Base-by-base conservation (phyloP, 352 stramenopile genomes). In the Aphanomyces euteiches region DNA sequence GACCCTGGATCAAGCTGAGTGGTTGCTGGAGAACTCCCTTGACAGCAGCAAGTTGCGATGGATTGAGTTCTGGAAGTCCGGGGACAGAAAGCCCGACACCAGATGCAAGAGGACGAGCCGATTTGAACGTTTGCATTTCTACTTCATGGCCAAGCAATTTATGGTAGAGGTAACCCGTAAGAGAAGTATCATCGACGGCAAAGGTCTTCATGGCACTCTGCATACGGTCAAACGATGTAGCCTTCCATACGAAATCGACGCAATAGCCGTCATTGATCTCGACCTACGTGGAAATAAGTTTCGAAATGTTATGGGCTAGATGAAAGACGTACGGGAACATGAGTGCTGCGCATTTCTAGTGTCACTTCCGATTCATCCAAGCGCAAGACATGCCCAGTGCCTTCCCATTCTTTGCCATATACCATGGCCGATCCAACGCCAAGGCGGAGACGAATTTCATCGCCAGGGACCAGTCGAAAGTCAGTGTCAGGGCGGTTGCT, bases 181-280 rank as follows among this genome's bases (percentile, higher is more conserved):
- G 84, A 69, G 92, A 98, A 17, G 95, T 98, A 73, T 99, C 97
- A 76, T 99, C 97, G 61, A 99, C 95, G 1, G 96, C 97, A 82
- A 99, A 99, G 0, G 90, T 98, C 79, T 99, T 99, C 66, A 99
- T 84, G 19, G 97, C 97, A 17, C 93, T 93, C 75, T 99, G 97
- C 97, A 99, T 99, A 13, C 98, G 86, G 75, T 99, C 97, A 74
- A 99, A 99, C 15, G 95, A 98, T 13, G 96, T 99, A 15, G 84
- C 90, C 74, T 99, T 99, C 98, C 98, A 99, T 73, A 99, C 96
- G 82, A 99, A 99, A 58, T 99, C 95, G 15, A 99, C 92, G 54
- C 97, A 74, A 73, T 98, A 99, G 58, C 94, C 97, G 75, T 98
- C 96, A 2, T 84, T 89, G 72, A 99, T 97, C 66, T 98, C 91